Evolutionary conservation across 768 basidiomycete species (phyloP), one percentile per base, ranked within the genome.

Genomic region (Candolleomyces efflorescens): DNA sequence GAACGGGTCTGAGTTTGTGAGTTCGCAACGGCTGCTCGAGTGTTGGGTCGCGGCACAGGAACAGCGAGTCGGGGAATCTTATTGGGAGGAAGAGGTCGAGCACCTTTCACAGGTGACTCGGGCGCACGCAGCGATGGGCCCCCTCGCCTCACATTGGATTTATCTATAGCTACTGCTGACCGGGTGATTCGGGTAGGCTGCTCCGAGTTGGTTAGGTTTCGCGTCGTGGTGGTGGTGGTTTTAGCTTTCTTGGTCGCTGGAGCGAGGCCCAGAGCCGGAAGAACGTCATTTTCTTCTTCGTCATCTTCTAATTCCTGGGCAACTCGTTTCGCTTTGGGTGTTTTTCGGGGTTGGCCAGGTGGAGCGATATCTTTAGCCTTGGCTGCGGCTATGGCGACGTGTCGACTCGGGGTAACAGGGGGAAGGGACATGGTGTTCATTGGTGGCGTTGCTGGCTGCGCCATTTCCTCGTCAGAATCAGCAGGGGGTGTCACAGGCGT

Each of bases 301-400:
- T 85, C 83, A 48, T 58, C 50, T 3, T 87, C 87, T 2, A 86
- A 85, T 60, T 88, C 88, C 53, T 81, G 77, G 1, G 84, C 84
- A 15, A 75, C 67, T 56, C 89, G 84, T 72, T 94, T 92, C 47
- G 84, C 78, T 54, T 83, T 80, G 0, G 94, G 94, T 0, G 93
- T 94, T 76, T 96, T 97, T 63, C 87, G 85, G 27, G 89, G 92
- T 67, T 92, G 92, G 18, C 87, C 90, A 9, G 89, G 90, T 18
- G 92, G 87, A 11, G 82, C 81, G 20, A 90, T 89, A 17, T 80
- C 83, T 32, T 80, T 81, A 0, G 90, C 88, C 59, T 83, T 85
- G 10, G 87, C 87, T 11, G 86, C 73, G 10, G 89, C 89, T 7
- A 81, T 75, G 6, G 83, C 84, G 56, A 91, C 78, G 63, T 92